Percentiles rank a stretch among this genome's conserved stretches.
These are phyloP conservation scores for Trichosanthes truncata DNA, from an alignment of 306 rosid species.

Conservation along the genomic window DNA sequence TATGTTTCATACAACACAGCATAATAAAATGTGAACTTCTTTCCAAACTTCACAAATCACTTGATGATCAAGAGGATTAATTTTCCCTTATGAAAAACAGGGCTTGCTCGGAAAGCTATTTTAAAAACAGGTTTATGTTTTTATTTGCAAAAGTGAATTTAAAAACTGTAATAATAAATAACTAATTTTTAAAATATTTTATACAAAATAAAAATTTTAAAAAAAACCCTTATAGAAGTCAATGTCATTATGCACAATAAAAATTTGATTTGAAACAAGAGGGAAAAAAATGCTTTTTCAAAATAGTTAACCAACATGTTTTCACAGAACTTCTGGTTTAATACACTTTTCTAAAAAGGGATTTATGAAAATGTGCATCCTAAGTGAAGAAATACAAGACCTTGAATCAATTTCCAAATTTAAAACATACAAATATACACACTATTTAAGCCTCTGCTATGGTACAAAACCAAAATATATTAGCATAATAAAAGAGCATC, in stretches of 20 bases:
- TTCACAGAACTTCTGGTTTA: not conserved
- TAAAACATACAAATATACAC: not conserved
- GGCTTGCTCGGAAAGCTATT: not conserved
- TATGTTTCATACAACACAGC: not conserved
- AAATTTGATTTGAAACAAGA: no score
- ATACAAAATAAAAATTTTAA: no score
- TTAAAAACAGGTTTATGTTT: not conserved
- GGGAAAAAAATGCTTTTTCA: not conserved
- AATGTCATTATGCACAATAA: not conserved
- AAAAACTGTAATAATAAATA: not conserved
- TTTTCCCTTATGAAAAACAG: not conserved
- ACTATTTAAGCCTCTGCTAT: not conserved
- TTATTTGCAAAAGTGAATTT: not conserved
- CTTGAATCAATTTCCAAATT: not conserved
- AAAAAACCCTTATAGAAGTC: not conserved
- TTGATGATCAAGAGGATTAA: not conserved
- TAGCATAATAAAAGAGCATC: not conserved
- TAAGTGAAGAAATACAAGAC: not conserved
- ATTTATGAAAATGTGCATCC: not conserved
- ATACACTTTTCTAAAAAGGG: not conserved
- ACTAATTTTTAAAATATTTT: not conserved
- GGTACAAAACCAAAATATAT: not conserved
- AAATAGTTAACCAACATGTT: not conserved
- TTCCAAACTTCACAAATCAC: not conserved
- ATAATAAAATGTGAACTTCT: not conserved